A percentile compares a stretch with the other conserved stretches of the same genome.
These are phyloP conservation scores for Pisolithus sp. DNA, from an alignment of 768 basidiomycete species.

Conservation along the genomic window DNA sequence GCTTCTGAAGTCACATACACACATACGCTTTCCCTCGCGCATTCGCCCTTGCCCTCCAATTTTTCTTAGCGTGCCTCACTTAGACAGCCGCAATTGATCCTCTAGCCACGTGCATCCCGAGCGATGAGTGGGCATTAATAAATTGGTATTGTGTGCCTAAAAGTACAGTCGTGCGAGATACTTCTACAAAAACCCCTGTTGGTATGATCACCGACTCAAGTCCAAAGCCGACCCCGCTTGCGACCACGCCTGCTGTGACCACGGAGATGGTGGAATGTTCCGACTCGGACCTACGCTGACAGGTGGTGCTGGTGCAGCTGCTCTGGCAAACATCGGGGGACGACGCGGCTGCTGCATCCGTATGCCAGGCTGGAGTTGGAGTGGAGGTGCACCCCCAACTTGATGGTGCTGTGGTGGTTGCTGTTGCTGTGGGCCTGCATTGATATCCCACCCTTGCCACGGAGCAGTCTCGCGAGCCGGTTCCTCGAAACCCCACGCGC, in stretches of 20 bases:
- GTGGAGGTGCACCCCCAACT: constrained; percentile 20
- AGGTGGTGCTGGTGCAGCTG: constrained; percentile 29
- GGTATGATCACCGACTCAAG: constrained; percentile 28
- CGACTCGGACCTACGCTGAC: constrained; percentile 30
- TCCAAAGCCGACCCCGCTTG: constrained; percentile 34
- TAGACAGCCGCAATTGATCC: too few relatives aligned
- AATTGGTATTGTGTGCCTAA: background rate
- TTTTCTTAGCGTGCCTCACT: background rate
- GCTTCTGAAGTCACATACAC: background rate
- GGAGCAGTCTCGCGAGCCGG: constrained; percentile 16
- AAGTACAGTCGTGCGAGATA: background rate
- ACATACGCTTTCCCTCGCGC: background rate
- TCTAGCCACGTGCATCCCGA: too few relatives aligned
- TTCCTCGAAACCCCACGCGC: constrained; percentile 26
- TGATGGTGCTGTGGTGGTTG: constrained; percentile 17
- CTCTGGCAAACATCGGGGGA: constrained; percentile 47
- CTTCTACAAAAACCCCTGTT: background rate
- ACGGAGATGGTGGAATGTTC: constrained; percentile 35
- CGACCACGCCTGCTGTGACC: constrained; percentile 39
- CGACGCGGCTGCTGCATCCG: constrained; percentile 50
- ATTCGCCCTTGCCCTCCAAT: background rate
- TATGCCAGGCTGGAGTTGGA: constrained; percentile 46
- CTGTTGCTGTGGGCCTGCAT: constrained; percentile 6
- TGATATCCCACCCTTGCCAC: constrained; percentile 24
- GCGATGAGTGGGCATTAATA: background rate